phyloP scores from a whole-genome alignment of 2,329 filamentous ascomycete genomes.

The Sporothrix euskadiensis region DNA sequence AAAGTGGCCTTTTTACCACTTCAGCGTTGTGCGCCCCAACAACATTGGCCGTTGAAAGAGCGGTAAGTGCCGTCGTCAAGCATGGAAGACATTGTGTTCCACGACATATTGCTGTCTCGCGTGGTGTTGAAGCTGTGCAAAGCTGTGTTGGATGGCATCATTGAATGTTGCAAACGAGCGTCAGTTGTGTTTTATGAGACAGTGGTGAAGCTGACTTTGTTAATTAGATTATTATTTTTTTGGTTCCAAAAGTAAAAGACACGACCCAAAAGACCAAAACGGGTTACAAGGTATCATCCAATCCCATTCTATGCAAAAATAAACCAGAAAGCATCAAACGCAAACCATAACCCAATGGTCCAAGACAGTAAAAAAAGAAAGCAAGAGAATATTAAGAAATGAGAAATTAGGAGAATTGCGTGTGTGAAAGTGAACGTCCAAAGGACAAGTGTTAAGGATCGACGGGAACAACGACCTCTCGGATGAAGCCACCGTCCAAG shows the following conservation, averaged over 20 bases:
- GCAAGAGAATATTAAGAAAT: neutral
- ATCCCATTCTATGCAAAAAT: constrained; percentile 16
- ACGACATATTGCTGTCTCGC: neutral
- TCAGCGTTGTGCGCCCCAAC: neutral
- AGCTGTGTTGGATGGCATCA: neutral
- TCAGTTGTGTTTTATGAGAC: too few relatives aligned
- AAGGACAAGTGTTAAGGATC: neutral
- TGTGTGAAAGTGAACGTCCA: neutral
- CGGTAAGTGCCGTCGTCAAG: neutral
- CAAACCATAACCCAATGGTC: neutral
- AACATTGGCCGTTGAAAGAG: neutral
- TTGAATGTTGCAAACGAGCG: neutral
- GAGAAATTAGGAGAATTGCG: neutral
- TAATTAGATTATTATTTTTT: neutral
- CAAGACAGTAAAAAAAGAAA: neutral
- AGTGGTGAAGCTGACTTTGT: neutral
- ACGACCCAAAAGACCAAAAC: neutral
- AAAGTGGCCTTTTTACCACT: neutral
- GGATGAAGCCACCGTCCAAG: neutral
- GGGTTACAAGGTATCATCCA: constrained; percentile 16
- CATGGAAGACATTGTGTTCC: neutral
- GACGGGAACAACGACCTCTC: too few relatives aligned
- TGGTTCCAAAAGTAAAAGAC: neutral
- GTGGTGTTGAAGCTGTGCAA: neutral
- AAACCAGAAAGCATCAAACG: neutral